phyloP scores from a whole-genome alignment of 2,329 filamentous ascomycete species.

The Scytalidium sp. region DNA sequence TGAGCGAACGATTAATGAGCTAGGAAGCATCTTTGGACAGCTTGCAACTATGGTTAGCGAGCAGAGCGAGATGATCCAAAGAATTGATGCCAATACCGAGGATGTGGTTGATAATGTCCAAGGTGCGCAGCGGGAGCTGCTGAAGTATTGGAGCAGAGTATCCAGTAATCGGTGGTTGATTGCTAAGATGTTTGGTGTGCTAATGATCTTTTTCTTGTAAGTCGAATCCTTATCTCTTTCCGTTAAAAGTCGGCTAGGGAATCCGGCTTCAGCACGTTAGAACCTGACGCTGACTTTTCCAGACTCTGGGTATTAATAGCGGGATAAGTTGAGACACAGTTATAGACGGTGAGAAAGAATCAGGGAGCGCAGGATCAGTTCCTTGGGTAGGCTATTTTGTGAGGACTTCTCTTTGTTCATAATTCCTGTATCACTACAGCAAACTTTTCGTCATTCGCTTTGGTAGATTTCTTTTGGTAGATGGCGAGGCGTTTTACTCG shows the following conservation, averaged over 20 bases:
- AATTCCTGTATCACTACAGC: not conserved
- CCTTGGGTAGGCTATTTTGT: too few relatives aligned
- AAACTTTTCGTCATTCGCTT: too few relatives aligned
- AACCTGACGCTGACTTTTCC: conserved; percentile 1
- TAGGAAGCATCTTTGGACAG: conserved; percentile 91
- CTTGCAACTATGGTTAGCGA: conserved; percentile 95
- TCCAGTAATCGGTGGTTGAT: conserved; percentile 95
- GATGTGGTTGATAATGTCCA: conserved; percentile 98
- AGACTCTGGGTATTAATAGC: conserved; percentile 28
- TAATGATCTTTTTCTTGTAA: conserved; percentile 89
- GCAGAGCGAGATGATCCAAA: conserved; percentile 95
- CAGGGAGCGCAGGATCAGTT: not conserved
- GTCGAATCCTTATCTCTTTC: conserved; percentile 21
- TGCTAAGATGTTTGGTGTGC: conserved; percentile 80
- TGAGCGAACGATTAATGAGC: conserved; percentile 88
- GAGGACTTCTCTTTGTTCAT: too few relatives aligned
- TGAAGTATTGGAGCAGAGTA: conserved; percentile 96
- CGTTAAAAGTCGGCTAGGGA: too few relatives aligned
- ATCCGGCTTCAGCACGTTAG: too few relatives aligned
- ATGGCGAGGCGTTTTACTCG: too few relatives aligned
- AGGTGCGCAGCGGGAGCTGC: conserved; percentile 87
- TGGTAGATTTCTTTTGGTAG: too few relatives aligned
- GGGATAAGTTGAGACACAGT: conserved; percentile 8
- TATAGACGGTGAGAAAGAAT: not conserved
- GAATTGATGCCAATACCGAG: conserved; percentile 96